Conservation (phyloP, 352 stramenopile genomes). For the Bremia lactucae region DNA sequence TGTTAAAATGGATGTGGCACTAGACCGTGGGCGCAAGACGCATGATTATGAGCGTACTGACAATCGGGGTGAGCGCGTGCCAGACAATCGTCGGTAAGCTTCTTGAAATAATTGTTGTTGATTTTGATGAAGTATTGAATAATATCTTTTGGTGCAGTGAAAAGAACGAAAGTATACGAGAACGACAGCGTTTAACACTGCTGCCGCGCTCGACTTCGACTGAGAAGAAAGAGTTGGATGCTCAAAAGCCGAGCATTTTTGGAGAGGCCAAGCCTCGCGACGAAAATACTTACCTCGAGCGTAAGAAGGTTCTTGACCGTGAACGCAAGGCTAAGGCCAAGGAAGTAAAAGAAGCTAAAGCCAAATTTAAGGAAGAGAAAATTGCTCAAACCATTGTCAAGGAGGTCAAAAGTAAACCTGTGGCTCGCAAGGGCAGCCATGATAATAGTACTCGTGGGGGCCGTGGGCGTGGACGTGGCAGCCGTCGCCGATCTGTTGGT, state of each 20-base stretch:
- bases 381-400: slow-evolving; percentile 11
- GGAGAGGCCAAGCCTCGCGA: slow-evolving; percentile 80
- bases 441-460: slow-evolving; percentile 23
- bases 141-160: slow-evolving; percentile 10
- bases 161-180: slow-evolving; percentile 19
- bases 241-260: slow-evolving; percentile 58
- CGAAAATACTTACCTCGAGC: slow-evolving; percentile 53
- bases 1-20: slow-evolving; percentile 63
- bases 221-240: slow-evolving; percentile 23
- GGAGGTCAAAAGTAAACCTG: slow-evolving; percentile 6
- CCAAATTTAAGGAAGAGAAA: slow-evolving; percentile 19
- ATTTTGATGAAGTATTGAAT: slow-evolving; percentile 1
- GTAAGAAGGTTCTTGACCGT: slow-evolving; percentile 28
- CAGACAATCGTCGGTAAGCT: slow-evolving; percentile 26
- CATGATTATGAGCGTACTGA: slow-evolving; percentile 40
- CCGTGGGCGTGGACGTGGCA: slow-evolving; percentile 34
- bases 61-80: slow-evolving; percentile 42
- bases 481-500: slow-evolving; percentile 17
- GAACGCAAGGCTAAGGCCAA: slow-evolving; percentile 29
- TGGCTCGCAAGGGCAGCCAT: slow-evolving; percentile 7
- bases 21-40: slow-evolving; percentile 40
- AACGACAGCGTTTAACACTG: slow-evolving; percentile 53
- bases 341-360: slow-evolving; percentile 22
- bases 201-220: slow-evolving; percentile 39
- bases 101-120: background rate